These are phyloP conservation scores for Chaetomium cochliodes DNA, from an alignment of 495 filamentous ascomycete genomes.

Conservation along the genomic window DNA sequence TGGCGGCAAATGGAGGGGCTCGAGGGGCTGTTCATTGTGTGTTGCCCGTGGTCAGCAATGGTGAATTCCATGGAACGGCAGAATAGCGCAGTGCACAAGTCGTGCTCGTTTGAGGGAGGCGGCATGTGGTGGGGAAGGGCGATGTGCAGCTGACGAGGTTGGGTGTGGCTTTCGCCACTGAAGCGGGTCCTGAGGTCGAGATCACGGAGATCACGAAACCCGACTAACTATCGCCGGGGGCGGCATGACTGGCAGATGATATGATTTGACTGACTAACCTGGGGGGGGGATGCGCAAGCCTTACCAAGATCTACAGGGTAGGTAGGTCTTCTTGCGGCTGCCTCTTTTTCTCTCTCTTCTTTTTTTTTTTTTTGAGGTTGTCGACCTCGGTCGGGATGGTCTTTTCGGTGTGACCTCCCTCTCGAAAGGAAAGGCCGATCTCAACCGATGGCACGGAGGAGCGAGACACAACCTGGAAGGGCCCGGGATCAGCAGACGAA, in stretches of 20 bases:
- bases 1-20: constrained; percentile 31
- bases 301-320: background rate
- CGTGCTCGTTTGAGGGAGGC: no score
- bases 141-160: constrained; percentile 23
- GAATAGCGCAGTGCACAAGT: no score
- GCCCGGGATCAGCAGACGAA: no score
- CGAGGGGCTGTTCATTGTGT: constrained; percentile 18
- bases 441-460: constrained; percentile 15
- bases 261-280: constrained; percentile 6
- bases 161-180: constrained; percentile 26
- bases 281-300: background rate
- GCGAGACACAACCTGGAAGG: background rate
- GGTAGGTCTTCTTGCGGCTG: background rate
- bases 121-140: constrained; percentile 14
- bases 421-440: constrained; percentile 14
- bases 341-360: background rate
- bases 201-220: constrained; percentile 15
- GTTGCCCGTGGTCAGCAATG: constrained; percentile 7
- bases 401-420: background rate
- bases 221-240: no score
- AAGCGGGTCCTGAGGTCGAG: constrained; percentile 17
- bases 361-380: background rate
- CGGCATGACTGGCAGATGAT: constrained; percentile 4
- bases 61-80: background rate
- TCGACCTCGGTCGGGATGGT: background rate